Evolutionary conservation across 352 stramenopile genomes (phyloP), one percentile per base, ranked within the genome.

Genomic region (Phytophthora agathidicida): DNA sequence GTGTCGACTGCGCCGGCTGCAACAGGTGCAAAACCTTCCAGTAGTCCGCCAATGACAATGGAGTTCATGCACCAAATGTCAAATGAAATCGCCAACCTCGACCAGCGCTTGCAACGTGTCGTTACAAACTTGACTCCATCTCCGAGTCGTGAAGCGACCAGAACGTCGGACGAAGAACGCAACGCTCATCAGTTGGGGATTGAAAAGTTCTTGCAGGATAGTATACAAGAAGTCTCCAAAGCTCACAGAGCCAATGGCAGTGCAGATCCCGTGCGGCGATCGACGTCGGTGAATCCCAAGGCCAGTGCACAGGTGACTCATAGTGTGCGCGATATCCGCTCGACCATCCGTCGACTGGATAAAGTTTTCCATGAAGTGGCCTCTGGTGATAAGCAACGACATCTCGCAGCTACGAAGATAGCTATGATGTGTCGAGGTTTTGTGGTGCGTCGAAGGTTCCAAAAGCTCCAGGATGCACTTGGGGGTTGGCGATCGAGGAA

Each of bases 361-460:
- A 83, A 83, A 33, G 83, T 91, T 9, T 93, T 91, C 51, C 82
- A 88, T 41, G 83, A 91, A 47, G 79, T 89, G 4, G 83, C 81
- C 3, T 83, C 83, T 8, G 80, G 75, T 7, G 83, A 89, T 50
- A 91, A 88, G 62, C 83, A 90, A 46, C 80, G 81, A 3, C 79
- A 91, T 26, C 48, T 88, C 11, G 77, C 83, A 5, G 83, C 83
- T 28, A 91, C 83, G 9, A 78, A 78, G 53, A 81, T 93, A 36
- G 57, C 77, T 7, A 82, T 80, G 57, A 60, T 87, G 23, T 69
- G 64, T 19, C 73, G 81, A 16, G 66, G 64, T 0, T 89, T 89
- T 55, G 45, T 91, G 26, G 57, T 71, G 7, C 77, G 81, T 3
- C 64, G 73, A 2, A 72, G 81, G n/a, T 87, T 77, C 26, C 39